These are phyloP conservation scores for Puccinia sorghi DNA, from an alignment of 1,284 basidiomycete genomes.

Conservation along the genomic window DNA sequence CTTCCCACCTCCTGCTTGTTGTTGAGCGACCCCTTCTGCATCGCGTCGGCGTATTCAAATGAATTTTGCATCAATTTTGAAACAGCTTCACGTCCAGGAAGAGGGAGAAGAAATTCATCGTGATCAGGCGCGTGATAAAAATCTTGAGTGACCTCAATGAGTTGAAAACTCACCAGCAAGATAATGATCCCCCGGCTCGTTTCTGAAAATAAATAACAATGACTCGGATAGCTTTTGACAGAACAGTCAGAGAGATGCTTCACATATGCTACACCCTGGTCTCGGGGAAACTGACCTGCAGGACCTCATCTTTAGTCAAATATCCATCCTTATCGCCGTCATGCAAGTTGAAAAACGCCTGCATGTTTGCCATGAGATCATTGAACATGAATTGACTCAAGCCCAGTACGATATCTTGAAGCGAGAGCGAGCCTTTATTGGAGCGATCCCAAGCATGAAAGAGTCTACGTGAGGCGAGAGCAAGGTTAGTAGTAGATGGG, in stretches of 20 bases:
- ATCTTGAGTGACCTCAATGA: neutral
- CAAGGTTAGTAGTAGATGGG: conserved; percentile 37
- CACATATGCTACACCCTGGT: conserved; percentile 63
- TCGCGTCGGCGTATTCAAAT: conserved; percentile 90
- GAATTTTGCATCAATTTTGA: conserved; percentile 95
- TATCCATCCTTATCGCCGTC: conserved; percentile 94
- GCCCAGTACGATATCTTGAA: conserved; percentile 82
- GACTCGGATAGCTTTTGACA: conserved; percentile 31
- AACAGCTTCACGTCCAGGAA: conserved; percentile 64
- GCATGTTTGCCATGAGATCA: conserved; percentile 95
- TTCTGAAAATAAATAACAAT: conserved; percentile 89
- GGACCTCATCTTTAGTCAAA: conserved; percentile 91
- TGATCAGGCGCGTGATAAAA: neutral
- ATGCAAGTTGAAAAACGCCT: conserved; percentile 97
- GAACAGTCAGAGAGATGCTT: neutral
- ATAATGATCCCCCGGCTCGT: conserved; percentile 94
- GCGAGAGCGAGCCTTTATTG: conserved; percentile 69
- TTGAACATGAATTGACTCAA: conserved; percentile 91
- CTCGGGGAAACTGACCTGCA: conserved; percentile 85
- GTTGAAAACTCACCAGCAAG: conserved; percentile 63
- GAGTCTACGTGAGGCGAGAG: conserved; percentile 63
- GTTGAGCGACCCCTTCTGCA: conserved; percentile 58
- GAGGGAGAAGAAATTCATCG: neutral
- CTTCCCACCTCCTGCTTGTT: conserved; percentile 2
- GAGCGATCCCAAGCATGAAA: conserved; percentile 89